These are phyloP conservation scores for Alternaria viburni DNA, from an alignment of 2,329 filamentous ascomycete genomes.

Conservation along the genomic window DNA sequence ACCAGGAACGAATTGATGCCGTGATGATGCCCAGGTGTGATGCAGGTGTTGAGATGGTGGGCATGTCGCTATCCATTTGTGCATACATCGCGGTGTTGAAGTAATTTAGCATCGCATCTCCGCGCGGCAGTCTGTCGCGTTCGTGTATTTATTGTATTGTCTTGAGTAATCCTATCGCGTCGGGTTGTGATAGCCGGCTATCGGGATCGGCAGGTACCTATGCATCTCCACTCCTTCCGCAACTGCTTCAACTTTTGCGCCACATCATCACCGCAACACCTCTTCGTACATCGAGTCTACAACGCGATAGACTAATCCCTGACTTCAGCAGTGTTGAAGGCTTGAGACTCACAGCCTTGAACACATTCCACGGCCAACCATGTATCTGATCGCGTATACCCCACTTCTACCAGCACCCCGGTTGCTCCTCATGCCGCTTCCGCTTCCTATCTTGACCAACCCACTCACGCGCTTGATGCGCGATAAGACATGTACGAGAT, in stretches of 20 bases:
- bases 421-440: not conserved
- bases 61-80: not conserved
- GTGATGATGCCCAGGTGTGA: not conserved
- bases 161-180: not conserved
- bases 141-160: not conserved
- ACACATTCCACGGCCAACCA: too few relatives aligned
- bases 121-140: not conserved
- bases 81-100: not conserved
- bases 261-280: not conserved
- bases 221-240: not conserved
- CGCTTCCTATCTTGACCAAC: slow-evolving; percentile 32
- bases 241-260: not conserved
- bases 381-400: too few relatives aligned
- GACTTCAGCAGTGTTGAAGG: too few relatives aligned
- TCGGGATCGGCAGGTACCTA: not conserved
- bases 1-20: not conserved
- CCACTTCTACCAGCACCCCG: slow-evolving; percentile 15
- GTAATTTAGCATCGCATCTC: not conserved
- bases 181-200: not conserved
- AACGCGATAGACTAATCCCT: too few relatives aligned
- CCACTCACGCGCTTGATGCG: slow-evolving; percentile 10
- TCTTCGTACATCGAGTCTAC: too few relatives aligned
- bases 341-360: too few relatives aligned
- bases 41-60: not conserved
- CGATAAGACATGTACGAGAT: slow-evolving; percentile 30